Evolutionary conservation across 345 rosid genomes (phyloP).

Genomic region (Gossypium turneri): DNA sequence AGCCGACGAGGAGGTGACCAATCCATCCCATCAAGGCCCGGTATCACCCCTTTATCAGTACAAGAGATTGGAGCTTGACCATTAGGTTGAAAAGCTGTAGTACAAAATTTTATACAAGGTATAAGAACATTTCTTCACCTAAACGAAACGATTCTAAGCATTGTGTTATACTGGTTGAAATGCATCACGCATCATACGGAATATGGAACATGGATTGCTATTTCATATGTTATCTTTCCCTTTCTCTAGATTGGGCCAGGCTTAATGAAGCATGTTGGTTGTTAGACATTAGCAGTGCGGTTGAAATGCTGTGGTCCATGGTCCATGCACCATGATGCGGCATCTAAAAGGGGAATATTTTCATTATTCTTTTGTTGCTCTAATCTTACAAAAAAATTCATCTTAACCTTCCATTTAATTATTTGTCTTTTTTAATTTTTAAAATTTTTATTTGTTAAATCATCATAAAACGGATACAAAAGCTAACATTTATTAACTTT

Average conservation of each 20-base stretch:
- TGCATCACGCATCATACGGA: too few species aligned
- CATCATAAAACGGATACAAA: too few species aligned
- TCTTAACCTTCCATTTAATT: too few species aligned
- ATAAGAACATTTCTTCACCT: background rate
- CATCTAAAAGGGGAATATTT: background rate
- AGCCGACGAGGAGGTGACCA: conserved; percentile 49
- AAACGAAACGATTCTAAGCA: background rate
- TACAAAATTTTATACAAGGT: background rate
- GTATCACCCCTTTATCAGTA: conserved; percentile 32
- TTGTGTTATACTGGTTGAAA: background rate
- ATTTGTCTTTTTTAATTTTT: too few species aligned
- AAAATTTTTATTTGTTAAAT: too few species aligned
- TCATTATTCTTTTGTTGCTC: too few species aligned
- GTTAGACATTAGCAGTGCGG: background rate
- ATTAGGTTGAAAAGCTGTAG: conserved; percentile 36
- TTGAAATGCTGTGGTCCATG: background rate
- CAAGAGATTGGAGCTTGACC: conserved; percentile 41
- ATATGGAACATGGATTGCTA: background rate
- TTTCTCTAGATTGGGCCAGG: background rate
- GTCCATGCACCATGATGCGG: background rate
- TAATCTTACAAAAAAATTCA: too few species aligned
- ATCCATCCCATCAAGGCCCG: conserved; percentile 14
- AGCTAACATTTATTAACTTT: too few species aligned
- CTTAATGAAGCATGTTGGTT: background rate
- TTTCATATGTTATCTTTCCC: background rate